Evolutionary conservation across 768 basidiomycete genomes (phyloP), one percentile per base, ranked within the genome.

Genomic region (Panaeolus cyanescens): DNA sequence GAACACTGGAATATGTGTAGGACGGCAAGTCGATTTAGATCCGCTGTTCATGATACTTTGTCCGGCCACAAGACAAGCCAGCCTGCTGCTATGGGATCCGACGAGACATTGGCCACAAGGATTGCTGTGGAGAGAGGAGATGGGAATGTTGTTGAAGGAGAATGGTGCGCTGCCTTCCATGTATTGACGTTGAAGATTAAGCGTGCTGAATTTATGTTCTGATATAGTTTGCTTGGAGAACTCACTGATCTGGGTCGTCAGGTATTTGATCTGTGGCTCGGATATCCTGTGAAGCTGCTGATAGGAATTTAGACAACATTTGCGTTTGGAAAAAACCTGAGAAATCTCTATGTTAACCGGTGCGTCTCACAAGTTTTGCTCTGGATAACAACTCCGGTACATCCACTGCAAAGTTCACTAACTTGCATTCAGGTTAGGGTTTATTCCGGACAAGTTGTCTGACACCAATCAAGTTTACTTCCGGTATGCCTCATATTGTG

Each of bases 241-340:
- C 70, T 91, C 59, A 89, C 89, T 7, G 88, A 92, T 67, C 62
- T 88, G 4, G 91, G 91, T 33, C 79, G 87, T 68, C 78, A 86
- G 79, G 89, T 89, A 20, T 58, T 36, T 2, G 54, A 9, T n/a
- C 13, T 25, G 32, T 57, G n/a, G 32, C 33, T 42, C n/a, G n/a
- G n/a, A n/a, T n/a, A n/a, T n/a, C n/a, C n/a, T n/a, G n/a, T n/a
- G n/a, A n/a, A n/a, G n/a, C n/a, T n/a, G n/a, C n/a, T n/a, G n/a
- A n/a, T n/a, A n/a, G n/a, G n/a, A n/a, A n/a, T n/a, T n/a, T n/a
- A 91, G 89, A 86, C 89, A 5, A 91, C 90, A 1, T 86, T 80
- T 64, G 78, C 82, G 56, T 88, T 84, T 65, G 91, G 91, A 1
- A 66, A 68, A 30, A 81, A 82, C 6, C 72, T 92, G 45, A 77